Percentiles rank a stretch among this genome's conserved stretches.
These are phyloP conservation scores for Plectosphaerella sp. DNA, from an alignment of 2,329 filamentous ascomycete species.

Conservation along the genomic window DNA sequence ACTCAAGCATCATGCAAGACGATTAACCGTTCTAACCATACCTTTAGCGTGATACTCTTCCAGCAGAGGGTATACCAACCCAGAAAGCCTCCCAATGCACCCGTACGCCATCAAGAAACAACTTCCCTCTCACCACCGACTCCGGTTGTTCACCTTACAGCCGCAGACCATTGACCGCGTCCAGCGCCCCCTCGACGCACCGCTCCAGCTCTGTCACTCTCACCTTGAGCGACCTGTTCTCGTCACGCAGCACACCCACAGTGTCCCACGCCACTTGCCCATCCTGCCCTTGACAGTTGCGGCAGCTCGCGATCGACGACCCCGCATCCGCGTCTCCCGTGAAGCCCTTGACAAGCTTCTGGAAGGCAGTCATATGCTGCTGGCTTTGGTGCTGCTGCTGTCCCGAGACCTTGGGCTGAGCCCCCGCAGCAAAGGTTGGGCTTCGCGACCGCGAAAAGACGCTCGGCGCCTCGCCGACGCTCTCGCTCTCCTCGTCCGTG, in stretches of 20 bases:
- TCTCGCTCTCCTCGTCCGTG: conserved; percentile 48
- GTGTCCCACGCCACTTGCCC: conserved; percentile 61
- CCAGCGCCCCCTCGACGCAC: conserved; percentile 57
- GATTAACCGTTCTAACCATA: background rate
- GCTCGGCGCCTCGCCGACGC: conserved; percentile 41
- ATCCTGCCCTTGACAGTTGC: conserved; percentile 55
- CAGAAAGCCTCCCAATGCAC: background rate
- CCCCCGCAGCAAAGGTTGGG: conserved; percentile 38
- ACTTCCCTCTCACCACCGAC: background rate
- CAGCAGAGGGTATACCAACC: background rate
- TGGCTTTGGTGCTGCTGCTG: conserved; percentile 21
- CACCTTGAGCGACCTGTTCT: conserved; percentile 58
- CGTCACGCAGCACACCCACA: conserved; percentile 54
- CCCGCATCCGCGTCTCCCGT: conserved; percentile 27
- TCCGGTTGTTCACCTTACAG: conserved; percentile 20
- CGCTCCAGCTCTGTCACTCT: conserved; percentile 55
- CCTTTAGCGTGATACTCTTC: background rate
- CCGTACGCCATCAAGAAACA: conserved; percentile 3
- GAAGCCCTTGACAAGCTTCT: conserved; percentile 37
- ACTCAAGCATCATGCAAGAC: too few relatives aligned
- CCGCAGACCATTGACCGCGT: conserved; percentile 53
- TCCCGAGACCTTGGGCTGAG: conserved; percentile 12
- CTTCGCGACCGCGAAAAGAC: conserved; percentile 59
- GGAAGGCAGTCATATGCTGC: conserved; percentile 24
- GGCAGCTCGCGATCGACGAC: conserved; percentile 31